phyloP scores from a whole-genome alignment of 177 flowering plant species.

The Viscum album region DNA sequence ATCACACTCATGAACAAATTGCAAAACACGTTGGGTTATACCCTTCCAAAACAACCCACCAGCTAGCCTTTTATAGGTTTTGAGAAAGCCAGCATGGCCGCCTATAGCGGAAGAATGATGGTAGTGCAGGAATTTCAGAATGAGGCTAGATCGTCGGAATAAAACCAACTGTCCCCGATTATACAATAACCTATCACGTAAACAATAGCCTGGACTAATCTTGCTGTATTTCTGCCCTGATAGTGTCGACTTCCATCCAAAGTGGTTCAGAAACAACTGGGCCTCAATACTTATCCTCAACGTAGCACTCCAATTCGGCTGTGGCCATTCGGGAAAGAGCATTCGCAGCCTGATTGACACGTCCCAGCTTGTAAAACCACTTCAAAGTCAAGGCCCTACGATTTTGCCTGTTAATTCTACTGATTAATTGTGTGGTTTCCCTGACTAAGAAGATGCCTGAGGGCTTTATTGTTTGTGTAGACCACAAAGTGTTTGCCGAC shows the following conservation, averaged over 20 bases:
- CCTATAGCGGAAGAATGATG: background rate
- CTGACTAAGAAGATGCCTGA: background rate
- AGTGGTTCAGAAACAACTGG: too few species aligned
- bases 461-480: constrained; percentile 2
- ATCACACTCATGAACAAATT: background rate
- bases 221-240: too few species aligned
- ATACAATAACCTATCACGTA: background rate
- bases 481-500: background rate
- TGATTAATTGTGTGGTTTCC: background rate
- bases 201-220: too few species aligned
- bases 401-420: background rate
- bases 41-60: background rate
- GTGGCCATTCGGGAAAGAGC: background rate
- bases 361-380: background rate
- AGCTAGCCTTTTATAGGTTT: background rate
- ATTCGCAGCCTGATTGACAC: background rate
- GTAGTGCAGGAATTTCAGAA: accelerated
- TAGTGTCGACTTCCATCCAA: too few species aligned
- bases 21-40: background rate
- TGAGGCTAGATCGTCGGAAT: too few species aligned
- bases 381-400: background rate
- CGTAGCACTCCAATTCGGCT: too few species aligned
- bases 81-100: background rate
- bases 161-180: too few species aligned
- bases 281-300: too few species aligned